phyloP scores from a whole-genome alignment of 2,329 filamentous ascomycete genomes.

The Grosmannia penicillata region DNA sequence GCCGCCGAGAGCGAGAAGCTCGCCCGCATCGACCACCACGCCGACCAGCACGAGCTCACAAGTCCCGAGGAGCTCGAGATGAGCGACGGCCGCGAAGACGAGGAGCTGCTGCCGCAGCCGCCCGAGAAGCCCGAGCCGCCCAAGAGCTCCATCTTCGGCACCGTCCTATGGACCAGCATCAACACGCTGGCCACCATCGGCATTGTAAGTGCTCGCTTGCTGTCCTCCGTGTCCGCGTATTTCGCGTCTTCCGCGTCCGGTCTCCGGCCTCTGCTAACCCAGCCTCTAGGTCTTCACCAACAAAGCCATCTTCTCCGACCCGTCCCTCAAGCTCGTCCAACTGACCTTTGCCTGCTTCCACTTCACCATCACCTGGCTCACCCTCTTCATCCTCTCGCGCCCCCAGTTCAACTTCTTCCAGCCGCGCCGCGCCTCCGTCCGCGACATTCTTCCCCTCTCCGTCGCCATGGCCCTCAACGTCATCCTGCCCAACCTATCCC shows the following conservation, averaged over 20 bases:
- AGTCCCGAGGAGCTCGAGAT: constrained; percentile 21
- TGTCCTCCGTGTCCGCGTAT: neutral
- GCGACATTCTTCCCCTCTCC: constrained; percentile 47
- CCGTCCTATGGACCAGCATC: constrained; percentile 40
- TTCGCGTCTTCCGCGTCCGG: neutral
- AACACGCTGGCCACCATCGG: constrained; percentile 49
- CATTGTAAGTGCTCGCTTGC: constrained; percentile 31
- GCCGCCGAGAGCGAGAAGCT: constrained; percentile 19
- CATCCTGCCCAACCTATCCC: constrained; percentile 51
- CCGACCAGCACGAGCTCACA: constrained; percentile 18
- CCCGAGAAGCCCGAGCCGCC: constrained; percentile 20
- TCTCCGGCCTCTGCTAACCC: neutral
- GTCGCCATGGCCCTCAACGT: constrained; percentile 55
- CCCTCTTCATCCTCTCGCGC: constrained; percentile 45
- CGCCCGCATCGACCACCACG: constrained; percentile 13
- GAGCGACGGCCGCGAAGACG: constrained; percentile 23
- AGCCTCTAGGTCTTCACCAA: constrained; percentile 49
- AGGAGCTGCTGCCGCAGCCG: constrained; percentile 22
- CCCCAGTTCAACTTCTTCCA: constrained; percentile 43
- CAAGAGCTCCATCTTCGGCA: constrained; percentile 20
- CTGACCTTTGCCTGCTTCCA: constrained; percentile 55
- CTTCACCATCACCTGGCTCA: constrained; percentile 50
- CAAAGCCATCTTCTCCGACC: constrained; percentile 53
- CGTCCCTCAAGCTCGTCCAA: constrained; percentile 44
- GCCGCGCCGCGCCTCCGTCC: constrained; percentile 37